Conservation (phyloP, 805 yeast genomes). For the Myxozyma neotropica region DNA sequence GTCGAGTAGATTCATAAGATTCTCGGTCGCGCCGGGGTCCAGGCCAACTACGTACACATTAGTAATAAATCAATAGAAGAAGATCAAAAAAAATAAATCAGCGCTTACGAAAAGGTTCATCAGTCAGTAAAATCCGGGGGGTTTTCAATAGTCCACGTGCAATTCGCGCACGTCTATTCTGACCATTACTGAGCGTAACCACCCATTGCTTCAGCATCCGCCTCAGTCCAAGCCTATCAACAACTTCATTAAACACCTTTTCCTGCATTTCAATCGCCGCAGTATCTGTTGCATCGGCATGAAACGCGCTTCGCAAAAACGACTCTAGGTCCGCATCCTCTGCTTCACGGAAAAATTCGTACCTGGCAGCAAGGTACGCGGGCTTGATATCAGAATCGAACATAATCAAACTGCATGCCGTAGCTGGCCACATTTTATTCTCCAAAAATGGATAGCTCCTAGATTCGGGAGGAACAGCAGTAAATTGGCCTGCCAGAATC, state of each 20-base stretch:
- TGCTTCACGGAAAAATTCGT: slow-evolving; percentile 83
- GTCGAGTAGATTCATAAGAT: slow-evolving; percentile 59
- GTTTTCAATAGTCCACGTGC: slow-evolving; percentile 69
- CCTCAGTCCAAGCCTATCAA: slow-evolving; percentile 56
- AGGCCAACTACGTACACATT: slow-evolving; percentile 57
- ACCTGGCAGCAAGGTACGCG: slow-evolving; percentile 85
- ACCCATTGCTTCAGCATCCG: slow-evolving; percentile 69
- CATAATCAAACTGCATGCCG: slow-evolving; percentile 49
- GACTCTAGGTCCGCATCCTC: slow-evolving; percentile 71
- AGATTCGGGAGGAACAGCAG: slow-evolving; percentile 55
- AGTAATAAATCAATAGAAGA: no score
- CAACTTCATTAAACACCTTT: slow-evolving; percentile 45
- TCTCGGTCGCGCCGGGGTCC: slow-evolving; percentile 69
- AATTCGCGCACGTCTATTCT: slow-evolving; percentile 83
- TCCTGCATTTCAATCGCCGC: slow-evolving; percentile 35
- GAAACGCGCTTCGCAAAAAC: slow-evolving; percentile 52
- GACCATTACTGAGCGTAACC: slow-evolving; percentile 90
- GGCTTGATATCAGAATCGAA: slow-evolving; percentile 50
- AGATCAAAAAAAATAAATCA: no score
- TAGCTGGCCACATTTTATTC: slow-evolving; percentile 50
- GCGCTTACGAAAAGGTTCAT: slow-evolving; percentile 72
- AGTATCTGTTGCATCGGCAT: slow-evolving; percentile 51
- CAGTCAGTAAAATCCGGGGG: slow-evolving; percentile 72
- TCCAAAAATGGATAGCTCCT: slow-evolving; percentile 59
- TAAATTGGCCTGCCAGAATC: slow-evolving; percentile 57